These are phyloP conservation scores for Sugiyamaella smithiae DNA, from an alignment of 805 yeast genomes.

Conservation along the genomic window DNA sequence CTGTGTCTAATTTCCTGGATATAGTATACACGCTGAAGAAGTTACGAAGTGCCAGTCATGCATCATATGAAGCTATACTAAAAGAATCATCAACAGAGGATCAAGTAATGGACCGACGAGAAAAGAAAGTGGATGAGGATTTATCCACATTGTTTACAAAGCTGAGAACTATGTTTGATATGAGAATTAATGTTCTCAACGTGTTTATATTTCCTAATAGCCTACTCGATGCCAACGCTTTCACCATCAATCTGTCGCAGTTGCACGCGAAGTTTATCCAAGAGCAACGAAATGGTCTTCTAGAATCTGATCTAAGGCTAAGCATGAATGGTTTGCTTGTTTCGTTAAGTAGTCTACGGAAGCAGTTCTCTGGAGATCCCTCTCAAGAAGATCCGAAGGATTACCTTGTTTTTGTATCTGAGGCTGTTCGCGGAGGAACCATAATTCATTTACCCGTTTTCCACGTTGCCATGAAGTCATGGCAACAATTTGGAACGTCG, in stretches of 20 bases:
- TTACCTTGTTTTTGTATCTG: constrained; percentile 52
- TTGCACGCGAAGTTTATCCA: constrained; percentile 31
- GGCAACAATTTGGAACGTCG: constrained; percentile 51
- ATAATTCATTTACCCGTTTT: constrained; percentile 79
- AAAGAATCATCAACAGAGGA: constrained; percentile 47
- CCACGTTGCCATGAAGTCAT: constrained; percentile 69
- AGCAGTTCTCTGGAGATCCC: constrained; percentile 51
- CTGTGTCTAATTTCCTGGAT: constrained; percentile 80
- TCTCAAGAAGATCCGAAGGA: constrained; percentile 47
- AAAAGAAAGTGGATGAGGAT: constrained; percentile 11
- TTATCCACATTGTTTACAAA: constrained; percentile 20
- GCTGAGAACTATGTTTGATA: constrained; percentile 66
- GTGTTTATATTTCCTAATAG: constrained; percentile 78
- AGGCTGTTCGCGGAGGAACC: constrained; percentile 69
- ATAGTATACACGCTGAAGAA: constrained; percentile 67
- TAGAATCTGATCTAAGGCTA: constrained; percentile 58
- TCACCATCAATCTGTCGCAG: constrained; percentile 42
- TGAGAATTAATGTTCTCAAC: constrained; percentile 53
- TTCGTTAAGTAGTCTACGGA: constrained; percentile 60
- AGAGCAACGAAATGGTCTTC: constrained; percentile 29
- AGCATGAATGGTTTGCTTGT: constrained; percentile 61
- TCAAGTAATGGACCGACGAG: constrained; percentile 27
- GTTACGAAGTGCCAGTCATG: constrained; percentile 67
- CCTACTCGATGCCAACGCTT: constrained; percentile 70
- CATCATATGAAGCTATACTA: constrained; percentile 73